Percentiles rank a stretch among this genome's conserved stretches.
Evolutionary conservation across 371 early-diverging fungal genomes (phyloP).

Genomic region (Choanephora cucurbitarum): DNA sequence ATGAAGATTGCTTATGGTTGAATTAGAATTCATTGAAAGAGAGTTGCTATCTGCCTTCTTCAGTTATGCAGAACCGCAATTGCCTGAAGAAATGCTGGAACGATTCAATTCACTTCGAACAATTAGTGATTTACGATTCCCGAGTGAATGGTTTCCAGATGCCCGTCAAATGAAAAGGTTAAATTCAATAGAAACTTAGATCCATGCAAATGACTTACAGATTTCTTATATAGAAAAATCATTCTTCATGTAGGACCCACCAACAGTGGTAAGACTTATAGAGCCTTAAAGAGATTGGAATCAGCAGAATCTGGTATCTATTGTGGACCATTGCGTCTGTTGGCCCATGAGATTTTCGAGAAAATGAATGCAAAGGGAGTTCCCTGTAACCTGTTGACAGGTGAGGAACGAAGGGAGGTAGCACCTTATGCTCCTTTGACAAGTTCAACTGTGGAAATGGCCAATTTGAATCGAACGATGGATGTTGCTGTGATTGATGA

Average conservation of each 20-base stretch:
- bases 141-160: conserved; percentile 79
- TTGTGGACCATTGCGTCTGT: conserved; percentile 90
- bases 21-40: conserved; percentile 28
- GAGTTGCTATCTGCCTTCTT: conserved; percentile 38
- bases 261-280: conserved; percentile 96
- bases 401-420: conserved; percentile 83
- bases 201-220: too few relatives aligned
- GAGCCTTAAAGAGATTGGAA: conserved; percentile 77
- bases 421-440: conserved; percentile 46
- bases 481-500: conserved; percentile 96
- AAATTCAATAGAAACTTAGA: too few relatives aligned
- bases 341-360: conserved; percentile 94
- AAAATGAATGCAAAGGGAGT: conserved; percentile 76
- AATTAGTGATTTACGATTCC: conserved; percentile 74
- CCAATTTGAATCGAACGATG: conserved; percentile 51
- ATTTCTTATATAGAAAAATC: conserved; percentile 57
- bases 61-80: conserved; percentile 35
- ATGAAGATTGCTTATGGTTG: not conserved
- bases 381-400: conserved; percentile 86
- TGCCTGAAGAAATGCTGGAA: conserved; percentile 35
- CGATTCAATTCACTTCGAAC: conserved; percentile 56
- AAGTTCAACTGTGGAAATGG: conserved; percentile 94
- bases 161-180: conserved; percentile 77
- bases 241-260: conserved; percentile 96
- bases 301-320: conserved; percentile 74